Evolutionary conservation across 345 rosid species (phyloP), one percentile per base, ranked within the genome.

Genomic region (Acer negundo): DNA sequence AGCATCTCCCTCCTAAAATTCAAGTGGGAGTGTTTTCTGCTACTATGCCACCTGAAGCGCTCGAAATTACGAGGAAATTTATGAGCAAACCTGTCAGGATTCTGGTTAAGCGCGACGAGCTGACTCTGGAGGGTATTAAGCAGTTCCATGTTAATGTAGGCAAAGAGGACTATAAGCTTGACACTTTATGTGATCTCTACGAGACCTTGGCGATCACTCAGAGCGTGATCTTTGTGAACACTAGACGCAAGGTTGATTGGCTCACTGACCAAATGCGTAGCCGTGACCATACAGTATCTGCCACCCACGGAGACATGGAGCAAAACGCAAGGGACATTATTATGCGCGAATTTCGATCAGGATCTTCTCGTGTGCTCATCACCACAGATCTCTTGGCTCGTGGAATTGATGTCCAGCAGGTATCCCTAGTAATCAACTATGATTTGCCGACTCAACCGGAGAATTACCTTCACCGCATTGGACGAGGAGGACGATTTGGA

Each of bases 221-320:
- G 70, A 85, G 89, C 67, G 87, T 89, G 22, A 85, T 89, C 76
- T 87, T 89, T 5, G 89, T 85, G 26, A 87, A 89, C 83, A 85
- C 89, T 19, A 82, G 89, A 51, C 87, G 90, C 77, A 89, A 89
- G 80, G 89, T 89, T 0, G 92, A 89, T 70, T 89, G 92, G 92
- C 92, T 89, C 23, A 81, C 85, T 0, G 88, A 89, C 73, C 74
- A 85, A 68, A 80, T 87, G 87, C 65, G 85, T 31, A 73, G 80
- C 82, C 88, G 87, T 62, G 88, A 87, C 82, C 90, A 85, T 82
- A 85, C 88, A 0, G 90, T 89, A 17, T 88, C 91, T 6, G 89
- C 89, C 7, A 85, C 90, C 2, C 86, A 82, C 19, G 89, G 91
- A 58, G 89, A 83, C 79, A 88, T 86, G 88, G 91, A 88, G 79